Evolutionary conservation across 352 stramenopile genomes (phyloP).

Genomic region (Phytophthora constricta): DNA sequence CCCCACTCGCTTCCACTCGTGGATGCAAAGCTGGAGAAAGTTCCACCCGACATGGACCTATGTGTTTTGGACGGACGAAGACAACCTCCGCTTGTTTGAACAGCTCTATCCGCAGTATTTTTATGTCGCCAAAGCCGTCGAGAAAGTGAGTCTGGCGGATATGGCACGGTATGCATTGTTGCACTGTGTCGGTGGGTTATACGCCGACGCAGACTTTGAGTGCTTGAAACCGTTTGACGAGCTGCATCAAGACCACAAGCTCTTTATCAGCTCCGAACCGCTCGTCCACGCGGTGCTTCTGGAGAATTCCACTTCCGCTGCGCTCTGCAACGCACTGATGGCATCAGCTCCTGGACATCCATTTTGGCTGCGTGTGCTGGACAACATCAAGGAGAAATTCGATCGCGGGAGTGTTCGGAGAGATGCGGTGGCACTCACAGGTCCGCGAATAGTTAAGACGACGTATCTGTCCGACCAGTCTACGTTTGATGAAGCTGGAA

Average conservation of each 20-base stretch:
- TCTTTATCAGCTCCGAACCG: slow-evolving; percentile 61
- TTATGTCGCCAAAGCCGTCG: slow-evolving; percentile 41
- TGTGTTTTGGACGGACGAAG: slow-evolving; percentile 64
- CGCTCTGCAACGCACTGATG: slow-evolving; percentile 69
- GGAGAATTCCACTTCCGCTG: slow-evolving; percentile 34
- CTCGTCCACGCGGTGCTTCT: slow-evolving; percentile 52
- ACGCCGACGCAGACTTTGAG: slow-evolving; percentile 65
- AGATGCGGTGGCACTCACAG: slow-evolving; percentile 54
- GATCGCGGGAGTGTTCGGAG: slow-evolving; percentile 25
- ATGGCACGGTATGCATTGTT: slow-evolving; percentile 67
- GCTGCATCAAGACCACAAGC: slow-evolving; percentile 33
- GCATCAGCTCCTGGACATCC: slow-evolving; percentile 50
- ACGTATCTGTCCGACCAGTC: slow-evolving; percentile 35
- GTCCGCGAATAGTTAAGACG: slow-evolving; percentile 53
- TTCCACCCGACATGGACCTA: slow-evolving; percentile 55
- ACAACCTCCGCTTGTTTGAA: slow-evolving; percentile 63
- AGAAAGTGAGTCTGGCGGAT: slow-evolving; percentile 54
- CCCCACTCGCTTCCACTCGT: slow-evolving; percentile 53
- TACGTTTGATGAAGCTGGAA: slow-evolving; percentile 2
- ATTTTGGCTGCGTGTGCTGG: slow-evolving; percentile 60
- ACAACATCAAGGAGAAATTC: slow-evolving; percentile 55
- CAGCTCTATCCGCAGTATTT: slow-evolving; percentile 54
- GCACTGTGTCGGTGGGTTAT: slow-evolving; percentile 56
- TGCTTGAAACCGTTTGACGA: slow-evolving; percentile 48
- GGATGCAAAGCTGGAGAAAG: slow-evolving; percentile 61